phyloP scores from a whole-genome alignment of 306 rosid species.

The Castanopsis chinensis region DNA sequence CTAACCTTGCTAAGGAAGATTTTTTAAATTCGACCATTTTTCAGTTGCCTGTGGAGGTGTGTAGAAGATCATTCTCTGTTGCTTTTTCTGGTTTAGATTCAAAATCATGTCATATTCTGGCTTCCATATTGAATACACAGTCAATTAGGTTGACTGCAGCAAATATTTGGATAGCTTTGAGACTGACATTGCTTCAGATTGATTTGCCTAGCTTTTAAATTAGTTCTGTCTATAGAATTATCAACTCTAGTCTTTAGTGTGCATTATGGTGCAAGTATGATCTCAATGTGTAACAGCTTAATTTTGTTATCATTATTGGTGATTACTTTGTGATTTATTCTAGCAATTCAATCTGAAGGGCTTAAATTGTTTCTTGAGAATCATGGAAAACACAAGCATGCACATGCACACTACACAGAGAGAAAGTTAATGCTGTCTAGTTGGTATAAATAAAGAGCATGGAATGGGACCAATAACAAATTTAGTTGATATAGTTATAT shows the following conservation, averaged over 20 bases:
- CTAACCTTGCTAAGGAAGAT: background rate
- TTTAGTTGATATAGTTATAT: background rate
- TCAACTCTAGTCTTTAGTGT: background rate
- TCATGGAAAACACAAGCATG: background rate
- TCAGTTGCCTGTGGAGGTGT: background rate
- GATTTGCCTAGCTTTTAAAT: background rate
- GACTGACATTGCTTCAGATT: background rate
- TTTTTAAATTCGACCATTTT: background rate
- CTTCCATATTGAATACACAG: background rate
- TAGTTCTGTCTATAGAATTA: background rate
- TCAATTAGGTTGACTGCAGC: background rate
- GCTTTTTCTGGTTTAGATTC: background rate
- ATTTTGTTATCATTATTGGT: background rate
- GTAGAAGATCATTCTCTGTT: background rate
- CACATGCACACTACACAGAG: background rate
- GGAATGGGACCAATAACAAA: background rate
- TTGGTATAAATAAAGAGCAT: background rate
- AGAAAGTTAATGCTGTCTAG: background rate
- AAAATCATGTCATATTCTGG: background rate
- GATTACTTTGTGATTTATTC: background rate
- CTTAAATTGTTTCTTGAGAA: background rate
- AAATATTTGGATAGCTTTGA: background rate
- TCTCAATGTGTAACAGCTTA: background rate
- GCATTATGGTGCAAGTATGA: background rate
- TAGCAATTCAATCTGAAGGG: background rate